Percentiles rank a stretch among this genome's conserved stretches.
phyloP scores from a whole-genome alignment of 345 rosid species.

The Brassica cretica region DNA sequence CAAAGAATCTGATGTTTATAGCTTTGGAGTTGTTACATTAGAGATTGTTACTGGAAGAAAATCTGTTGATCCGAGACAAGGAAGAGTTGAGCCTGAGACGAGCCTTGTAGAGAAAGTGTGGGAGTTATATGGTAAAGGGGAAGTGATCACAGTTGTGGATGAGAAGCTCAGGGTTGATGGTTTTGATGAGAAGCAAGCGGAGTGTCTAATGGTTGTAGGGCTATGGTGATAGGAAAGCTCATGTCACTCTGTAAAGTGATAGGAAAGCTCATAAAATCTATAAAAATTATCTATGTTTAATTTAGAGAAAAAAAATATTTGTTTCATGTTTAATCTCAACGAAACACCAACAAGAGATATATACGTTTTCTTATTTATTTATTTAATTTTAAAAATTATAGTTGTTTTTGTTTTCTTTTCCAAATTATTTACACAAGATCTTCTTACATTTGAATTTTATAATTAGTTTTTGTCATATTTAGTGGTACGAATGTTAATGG shows the following conservation, averaged over 20 bases:
- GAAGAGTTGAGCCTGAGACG: conserved; percentile 12
- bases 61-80: conserved; percentile 35
- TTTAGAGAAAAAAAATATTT: no score
- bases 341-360: no score
- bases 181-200: conserved; percentile 43
- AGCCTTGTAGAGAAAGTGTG: conserved; percentile 57
- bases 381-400: no score
- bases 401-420: not conserved
- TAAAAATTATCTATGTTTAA: no score
- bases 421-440: not conserved
- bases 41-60: conserved; percentile 49
- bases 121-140: conserved; percentile 44
- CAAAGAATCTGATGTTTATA: conserved; percentile 50
- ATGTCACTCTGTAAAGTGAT: no score
- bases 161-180: conserved; percentile 30
- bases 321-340: no score
- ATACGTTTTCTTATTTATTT: no score
- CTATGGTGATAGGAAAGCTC: conserved; percentile 46
- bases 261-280: conserved; percentile 38
- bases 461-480: not conserved
- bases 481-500: not conserved
- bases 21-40: conserved; percentile 49
- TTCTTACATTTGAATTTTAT: not conserved
- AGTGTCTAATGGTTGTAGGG: conserved; percentile 50
- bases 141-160: conserved; percentile 40